These are phyloP conservation scores for Xylogone sp. DNA, from an alignment of 2,329 filamentous ascomycete species.

Conservation along the genomic window DNA sequence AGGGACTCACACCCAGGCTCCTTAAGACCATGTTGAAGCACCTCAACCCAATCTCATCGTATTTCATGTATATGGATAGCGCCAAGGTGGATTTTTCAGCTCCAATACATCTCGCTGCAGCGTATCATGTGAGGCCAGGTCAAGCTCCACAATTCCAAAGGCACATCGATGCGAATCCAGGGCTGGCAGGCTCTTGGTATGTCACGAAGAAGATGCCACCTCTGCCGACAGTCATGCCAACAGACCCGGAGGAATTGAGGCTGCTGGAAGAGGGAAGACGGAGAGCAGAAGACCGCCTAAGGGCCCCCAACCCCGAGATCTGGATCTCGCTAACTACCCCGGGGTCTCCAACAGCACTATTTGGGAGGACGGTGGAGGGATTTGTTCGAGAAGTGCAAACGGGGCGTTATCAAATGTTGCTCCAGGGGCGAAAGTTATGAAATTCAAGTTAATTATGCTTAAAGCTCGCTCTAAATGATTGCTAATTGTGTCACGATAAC, in stretches of 20 bases:
- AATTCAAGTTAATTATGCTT: background rate
- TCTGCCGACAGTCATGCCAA: constrained; percentile 2
- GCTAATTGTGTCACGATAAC: background rate
- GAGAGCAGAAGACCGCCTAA: background rate
- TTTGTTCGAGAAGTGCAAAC: background rate
- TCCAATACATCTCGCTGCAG: background rate
- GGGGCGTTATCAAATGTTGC: background rate
- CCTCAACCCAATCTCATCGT: background rate
- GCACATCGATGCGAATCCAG: constrained; percentile 1
- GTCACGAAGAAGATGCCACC: background rate
- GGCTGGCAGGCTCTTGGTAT: constrained; percentile 1
- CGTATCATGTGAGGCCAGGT: constrained; percentile 1
- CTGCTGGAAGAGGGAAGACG: background rate
- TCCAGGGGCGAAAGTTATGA: background rate
- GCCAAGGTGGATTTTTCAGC: constrained; percentile 2
- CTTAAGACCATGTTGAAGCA: background rate
- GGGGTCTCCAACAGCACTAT: background rate
- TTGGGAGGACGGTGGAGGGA: background rate
- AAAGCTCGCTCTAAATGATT: background rate
- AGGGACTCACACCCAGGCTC: constrained; percentile 1
- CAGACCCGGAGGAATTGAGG: background rate
- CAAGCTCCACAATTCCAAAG: background rate
- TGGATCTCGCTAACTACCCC: background rate
- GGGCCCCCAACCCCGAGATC: background rate
- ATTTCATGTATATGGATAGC: constrained; percentile 2